Percentiles rank a stretch among this genome's conserved stretches.
These are phyloP conservation scores for Pythium insidiosum DNA, from an alignment of 352 stramenopile species.

Conservation along the genomic window DNA sequence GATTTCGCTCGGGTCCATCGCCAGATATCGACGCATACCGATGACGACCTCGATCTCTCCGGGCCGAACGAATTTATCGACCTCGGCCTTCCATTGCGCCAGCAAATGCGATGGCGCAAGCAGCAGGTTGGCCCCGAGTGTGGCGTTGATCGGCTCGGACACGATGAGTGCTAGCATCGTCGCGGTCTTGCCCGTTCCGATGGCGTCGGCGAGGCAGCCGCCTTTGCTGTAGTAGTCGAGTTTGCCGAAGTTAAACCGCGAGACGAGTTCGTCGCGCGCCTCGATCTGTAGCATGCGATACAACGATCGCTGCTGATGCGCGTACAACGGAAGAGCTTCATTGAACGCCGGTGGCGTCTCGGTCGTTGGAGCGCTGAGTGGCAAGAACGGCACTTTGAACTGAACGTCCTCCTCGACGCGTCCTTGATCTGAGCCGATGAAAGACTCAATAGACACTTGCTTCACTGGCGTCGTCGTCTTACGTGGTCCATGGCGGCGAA, in stretches of 20 bases:
- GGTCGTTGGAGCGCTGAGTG: constrained; percentile 54
- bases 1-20: constrained; percentile 28
- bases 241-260: constrained; percentile 68
- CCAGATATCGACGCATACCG: constrained; percentile 45
- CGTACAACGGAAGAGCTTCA: constrained; percentile 39
- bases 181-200: too few species aligned
- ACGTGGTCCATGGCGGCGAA: too few species aligned
- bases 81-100: constrained; percentile 71
- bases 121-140: too few species aligned
- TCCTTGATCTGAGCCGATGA: constrained; percentile 24
- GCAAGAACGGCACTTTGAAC: constrained; percentile 81
- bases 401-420: constrained; percentile 46
- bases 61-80: constrained; percentile 60
- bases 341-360: constrained; percentile 50
- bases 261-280: constrained; percentile 44
- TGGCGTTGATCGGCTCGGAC: constrained; percentile 43
- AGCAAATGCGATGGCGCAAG: constrained; percentile 74
- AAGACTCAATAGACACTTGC: constrained; percentile 49
- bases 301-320: constrained; percentile 75
- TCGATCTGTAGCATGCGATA: constrained; percentile 83
- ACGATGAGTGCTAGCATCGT: constrained; percentile 73
- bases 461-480: constrained; percentile 15
- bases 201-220: constrained; percentile 64
- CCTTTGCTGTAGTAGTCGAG: constrained; percentile 64
- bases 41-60: constrained; percentile 70